phyloP scores from a whole-genome alignment of 164 flowering plant genomes.

The Liriodendron chinense region DNA sequence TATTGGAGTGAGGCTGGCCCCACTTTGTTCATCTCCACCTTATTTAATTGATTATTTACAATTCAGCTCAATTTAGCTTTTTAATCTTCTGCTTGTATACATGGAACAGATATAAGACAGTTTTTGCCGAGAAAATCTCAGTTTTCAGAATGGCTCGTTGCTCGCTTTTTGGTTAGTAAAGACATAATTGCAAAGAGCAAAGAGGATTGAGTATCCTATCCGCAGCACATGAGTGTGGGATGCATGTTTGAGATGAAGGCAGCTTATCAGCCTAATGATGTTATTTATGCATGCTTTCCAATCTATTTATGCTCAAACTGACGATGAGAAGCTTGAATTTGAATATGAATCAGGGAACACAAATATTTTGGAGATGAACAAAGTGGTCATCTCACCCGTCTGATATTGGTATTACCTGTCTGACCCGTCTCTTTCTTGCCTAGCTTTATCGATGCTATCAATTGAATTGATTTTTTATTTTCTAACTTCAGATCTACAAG shows the following conservation, averaged over 20 bases:
- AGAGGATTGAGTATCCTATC: background rate
- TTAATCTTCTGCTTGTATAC: slow-evolving; percentile 5
- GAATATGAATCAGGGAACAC: slow-evolving; percentile 96
- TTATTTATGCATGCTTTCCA: slow-evolving; percentile 19
- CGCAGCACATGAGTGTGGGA: background rate
- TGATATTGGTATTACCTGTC: no score
- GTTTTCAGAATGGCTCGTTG: slow-evolving; percentile 99
- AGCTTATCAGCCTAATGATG: background rate
- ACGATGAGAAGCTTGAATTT: slow-evolving; percentile 95
- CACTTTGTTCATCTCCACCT: no score
- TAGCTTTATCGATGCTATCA: no score
- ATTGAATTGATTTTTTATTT: no score
- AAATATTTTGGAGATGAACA: slow-evolving; percentile 79
- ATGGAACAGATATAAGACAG: slow-evolving; percentile 84
- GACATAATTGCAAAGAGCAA: background rate
- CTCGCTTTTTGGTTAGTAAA: slow-evolving; percentile 67
- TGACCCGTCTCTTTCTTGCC: no score
- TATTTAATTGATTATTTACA: no score
- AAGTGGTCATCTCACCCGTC: no score
- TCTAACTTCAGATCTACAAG: no score
- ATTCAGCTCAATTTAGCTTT: no score
- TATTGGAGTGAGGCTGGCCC: no score
- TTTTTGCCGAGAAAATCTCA: slow-evolving; percentile 93
- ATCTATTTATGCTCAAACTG: slow-evolving; percentile 89
- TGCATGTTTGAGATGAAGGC: background rate